phyloP scores from a whole-genome alignment of 169 alveolate species.

The Eimeria necatrix region DNA sequence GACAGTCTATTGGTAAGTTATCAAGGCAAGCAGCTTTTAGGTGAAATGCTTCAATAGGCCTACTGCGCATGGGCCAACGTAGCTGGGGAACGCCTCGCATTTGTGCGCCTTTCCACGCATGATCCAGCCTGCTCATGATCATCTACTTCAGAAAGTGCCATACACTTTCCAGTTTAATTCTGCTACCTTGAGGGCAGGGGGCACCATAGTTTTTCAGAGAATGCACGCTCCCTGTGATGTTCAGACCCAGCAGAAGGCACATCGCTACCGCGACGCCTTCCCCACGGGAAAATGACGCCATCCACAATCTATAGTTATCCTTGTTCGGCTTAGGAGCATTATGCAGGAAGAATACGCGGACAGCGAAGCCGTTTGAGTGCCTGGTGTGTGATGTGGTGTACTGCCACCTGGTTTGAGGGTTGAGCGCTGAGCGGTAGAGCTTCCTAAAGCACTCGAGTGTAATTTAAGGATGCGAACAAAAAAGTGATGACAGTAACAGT shows the following conservation, averaged over 20 bases:
- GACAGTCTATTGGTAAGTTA: background rate
- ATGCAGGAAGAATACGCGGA: too few relatives aligned
- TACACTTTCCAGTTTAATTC: background rate
- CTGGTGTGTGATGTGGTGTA: background rate
- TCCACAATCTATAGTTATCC: background rate
- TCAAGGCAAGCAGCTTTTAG: too few relatives aligned
- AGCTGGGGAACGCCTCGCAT: conserved; percentile 77
- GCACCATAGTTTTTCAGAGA: conserved; percentile 50
- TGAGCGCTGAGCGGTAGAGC: background rate
- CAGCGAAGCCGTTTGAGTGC: too few relatives aligned
- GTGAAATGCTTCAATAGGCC: background rate
- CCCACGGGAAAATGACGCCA: background rate
- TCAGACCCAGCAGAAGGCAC: background rate
- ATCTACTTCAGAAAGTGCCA: background rate
- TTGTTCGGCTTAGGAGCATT: too few relatives aligned
- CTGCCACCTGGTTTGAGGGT: background rate
- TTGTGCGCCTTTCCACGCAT: conserved; percentile 37
- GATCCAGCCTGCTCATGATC: conserved; percentile 46
- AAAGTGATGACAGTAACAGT: background rate
- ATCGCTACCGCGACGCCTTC: background rate
- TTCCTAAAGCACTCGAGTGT: too few relatives aligned
- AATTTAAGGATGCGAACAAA: background rate
- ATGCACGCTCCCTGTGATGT: background rate
- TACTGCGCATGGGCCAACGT: conserved; percentile 74
- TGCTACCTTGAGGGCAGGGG: conserved; percentile 63